phyloP scores from a whole-genome alignment of 129 eudicot species.

The Apium graveolens region DNA sequence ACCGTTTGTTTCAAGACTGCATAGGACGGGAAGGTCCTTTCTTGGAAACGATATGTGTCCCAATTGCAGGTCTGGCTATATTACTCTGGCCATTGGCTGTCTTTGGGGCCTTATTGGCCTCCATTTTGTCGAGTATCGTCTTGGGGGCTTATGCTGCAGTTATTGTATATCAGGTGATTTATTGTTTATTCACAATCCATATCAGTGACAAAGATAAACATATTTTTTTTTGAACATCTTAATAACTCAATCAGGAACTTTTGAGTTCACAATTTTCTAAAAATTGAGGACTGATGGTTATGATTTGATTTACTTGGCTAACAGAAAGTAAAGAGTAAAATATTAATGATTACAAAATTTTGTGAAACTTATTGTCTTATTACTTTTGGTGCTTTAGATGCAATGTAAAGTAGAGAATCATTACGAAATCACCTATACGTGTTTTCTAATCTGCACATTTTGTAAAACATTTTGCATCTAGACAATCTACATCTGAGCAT shows the following conservation, averaged over 20 bases:
- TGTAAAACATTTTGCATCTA: not conserved
- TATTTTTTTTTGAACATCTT: not conserved
- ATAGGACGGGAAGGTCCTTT: slow-evolving; percentile 99
- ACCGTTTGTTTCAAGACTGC: slow-evolving; percentile 83
- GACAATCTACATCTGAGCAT: not conserved
- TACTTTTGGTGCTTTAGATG: not conserved
- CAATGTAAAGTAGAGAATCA: not conserved
- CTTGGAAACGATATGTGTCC: slow-evolving; percentile 89
- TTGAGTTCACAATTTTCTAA: not conserved
- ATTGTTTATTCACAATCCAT: not conserved
- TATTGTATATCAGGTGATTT: slow-evolving; percentile 67
- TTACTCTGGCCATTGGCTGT: slow-evolving; percentile 95
- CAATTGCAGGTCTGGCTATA: slow-evolving; percentile 92
- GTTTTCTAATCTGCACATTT: not conserved
- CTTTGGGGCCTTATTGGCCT: slow-evolving; percentile 70
- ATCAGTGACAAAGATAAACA: not conserved
- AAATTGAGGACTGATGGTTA: not conserved
- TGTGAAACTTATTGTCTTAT: not conserved
- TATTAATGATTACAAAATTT: not conserved
- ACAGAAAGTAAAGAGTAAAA: not conserved
- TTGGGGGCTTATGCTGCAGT: slow-evolving; percentile 85
- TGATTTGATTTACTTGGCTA: not conserved
- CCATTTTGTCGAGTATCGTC: slow-evolving; percentile 60
- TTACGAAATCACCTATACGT: not conserved
- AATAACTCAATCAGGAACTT: not conserved